These are phyloP conservation scores for Catharanthus roseus DNA, from an alignment of 257 asterid species.

Conservation along the genomic window DNA sequence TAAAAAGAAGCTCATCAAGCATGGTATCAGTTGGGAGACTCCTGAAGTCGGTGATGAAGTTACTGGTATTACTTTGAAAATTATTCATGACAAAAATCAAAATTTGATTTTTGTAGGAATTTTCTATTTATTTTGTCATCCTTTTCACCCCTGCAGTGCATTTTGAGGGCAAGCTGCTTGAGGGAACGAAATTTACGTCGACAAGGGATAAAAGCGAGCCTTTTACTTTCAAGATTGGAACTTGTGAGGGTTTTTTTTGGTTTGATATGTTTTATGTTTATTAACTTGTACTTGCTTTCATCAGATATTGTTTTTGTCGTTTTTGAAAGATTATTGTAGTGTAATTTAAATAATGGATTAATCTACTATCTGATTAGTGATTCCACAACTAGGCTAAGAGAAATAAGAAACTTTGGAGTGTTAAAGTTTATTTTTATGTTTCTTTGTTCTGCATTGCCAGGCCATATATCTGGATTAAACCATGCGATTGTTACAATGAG, in stretches of 20 bases:
- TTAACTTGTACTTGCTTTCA: not conserved
- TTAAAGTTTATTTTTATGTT: not conserved
- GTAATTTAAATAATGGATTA: not conserved
- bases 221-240: constrained; percentile 48
- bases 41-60: constrained; percentile 58
- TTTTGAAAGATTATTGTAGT: not conserved
- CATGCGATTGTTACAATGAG: constrained; percentile 61
- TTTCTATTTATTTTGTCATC: not conserved
- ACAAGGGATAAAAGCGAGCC: constrained; percentile 42
- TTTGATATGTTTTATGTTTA: not conserved
- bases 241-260: constrained; percentile 31
- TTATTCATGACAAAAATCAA: not conserved
- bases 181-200: constrained; percentile 45
- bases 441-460: constrained; percentile 26
- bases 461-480: constrained; percentile 39
- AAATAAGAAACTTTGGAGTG: not conserved
- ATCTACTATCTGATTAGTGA: not conserved
- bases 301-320: not conserved
- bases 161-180: constrained; percentile 48
- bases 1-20: constrained; percentile 54
- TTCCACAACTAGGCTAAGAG: not conserved
- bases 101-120: not conserved
- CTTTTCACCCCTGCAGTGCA: constrained; percentile 37
- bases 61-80: constrained; percentile 13
- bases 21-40: constrained; percentile 54